phyloP scores from a whole-genome alignment of 352 stramenopile genomes.

The Globisporangium spiculum region DNA sequence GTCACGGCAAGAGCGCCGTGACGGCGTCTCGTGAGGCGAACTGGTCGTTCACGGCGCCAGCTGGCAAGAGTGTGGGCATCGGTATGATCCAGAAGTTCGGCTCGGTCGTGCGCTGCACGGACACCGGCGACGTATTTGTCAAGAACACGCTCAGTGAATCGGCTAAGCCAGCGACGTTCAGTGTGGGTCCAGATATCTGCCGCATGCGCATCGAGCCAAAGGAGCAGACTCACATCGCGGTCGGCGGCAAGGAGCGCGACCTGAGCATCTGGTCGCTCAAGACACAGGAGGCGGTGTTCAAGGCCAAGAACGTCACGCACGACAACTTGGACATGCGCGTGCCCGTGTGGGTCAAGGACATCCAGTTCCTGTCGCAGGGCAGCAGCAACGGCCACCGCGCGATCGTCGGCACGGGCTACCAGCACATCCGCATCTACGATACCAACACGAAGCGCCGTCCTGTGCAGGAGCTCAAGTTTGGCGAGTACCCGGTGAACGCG shows the following conservation, averaged over 20 bases:
- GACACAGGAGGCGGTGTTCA: constrained; percentile 71
- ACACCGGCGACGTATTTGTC: constrained; percentile 50
- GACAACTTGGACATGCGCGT: constrained; percentile 88
- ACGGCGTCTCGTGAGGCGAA: constrained; percentile 31
- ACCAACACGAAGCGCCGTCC: constrained; percentile 82
- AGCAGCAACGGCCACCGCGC: constrained; percentile 69
- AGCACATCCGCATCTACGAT: constrained; percentile 86
- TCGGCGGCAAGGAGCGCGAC: constrained; percentile 84
- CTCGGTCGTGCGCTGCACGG: constrained; percentile 68
- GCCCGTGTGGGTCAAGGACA: constrained; percentile 87
- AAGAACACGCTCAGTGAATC: constrained; percentile 40
- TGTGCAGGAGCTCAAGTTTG: constrained; percentile 66
- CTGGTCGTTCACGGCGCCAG: constrained; percentile 40
- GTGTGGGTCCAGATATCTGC: constrained; percentile 46
- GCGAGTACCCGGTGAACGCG: constrained; percentile 73
- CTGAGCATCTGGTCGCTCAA: constrained; percentile 82
- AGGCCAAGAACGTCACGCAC: constrained; percentile 84
- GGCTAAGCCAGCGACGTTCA: constrained; percentile 46
- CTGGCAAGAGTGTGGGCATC: constrained; percentile 39
- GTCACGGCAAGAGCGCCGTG: constrained; percentile 33
- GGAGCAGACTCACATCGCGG: constrained; percentile 53
- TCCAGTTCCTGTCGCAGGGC: constrained; percentile 58
- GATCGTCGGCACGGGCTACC: constrained; percentile 73
- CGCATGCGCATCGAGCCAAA: constrained; percentile 51
- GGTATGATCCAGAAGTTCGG: constrained; percentile 56